A percentile compares a stretch with the other conserved stretches of the same genome.
phyloP scores from a whole-genome alignment of 2,329 filamentous ascomycete genomes.

The Pseudogymnoascus sp. region DNA sequence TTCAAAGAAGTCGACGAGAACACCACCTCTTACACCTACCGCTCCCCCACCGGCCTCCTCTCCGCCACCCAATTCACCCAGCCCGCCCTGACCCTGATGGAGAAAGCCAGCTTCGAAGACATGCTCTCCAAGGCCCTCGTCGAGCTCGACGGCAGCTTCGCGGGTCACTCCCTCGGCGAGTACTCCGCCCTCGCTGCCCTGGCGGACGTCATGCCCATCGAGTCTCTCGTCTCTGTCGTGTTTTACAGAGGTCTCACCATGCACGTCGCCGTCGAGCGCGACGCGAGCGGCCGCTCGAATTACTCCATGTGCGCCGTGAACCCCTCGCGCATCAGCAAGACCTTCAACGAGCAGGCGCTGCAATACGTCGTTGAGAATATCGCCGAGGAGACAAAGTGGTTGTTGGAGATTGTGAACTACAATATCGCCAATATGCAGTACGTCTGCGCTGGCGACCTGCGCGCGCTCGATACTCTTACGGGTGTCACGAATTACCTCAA shows the following conservation, averaged over 20 bases:
- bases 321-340: slow-evolving; percentile 95
- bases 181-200: slow-evolving; percentile 95
- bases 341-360: slow-evolving; percentile 94
- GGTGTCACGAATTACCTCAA: slow-evolving; percentile 85
- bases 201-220: slow-evolving; percentile 99
- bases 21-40: slow-evolving; percentile 94
- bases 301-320: slow-evolving; percentile 99
- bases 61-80: slow-evolving; percentile 99
- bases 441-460: slow-evolving; percentile 64
- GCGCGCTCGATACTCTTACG: slow-evolving; percentile 62
- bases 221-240: slow-evolving; percentile 94
- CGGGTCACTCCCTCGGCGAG: slow-evolving; percentile 94
- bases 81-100: slow-evolving; percentile 94
- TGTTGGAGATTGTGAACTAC: slow-evolving; percentile 99
- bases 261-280: slow-evolving; percentile 97
- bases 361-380: slow-evolving; percentile 97
- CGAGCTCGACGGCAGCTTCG: slow-evolving; percentile 92
- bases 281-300: slow-evolving; percentile 86
- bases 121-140: slow-evolving; percentile 97
- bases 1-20: slow-evolving; percentile 96
- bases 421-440: slow-evolving; percentile 73
- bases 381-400: slow-evolving; percentile 86
- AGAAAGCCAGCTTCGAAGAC: slow-evolving; percentile 98
- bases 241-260: slow-evolving; percentile 99
- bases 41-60: slow-evolving; percentile 85